Evolutionary conservation across 2,329 filamentous ascomycete genomes (phyloP).

Genomic region (Fusarium caatingaense): DNA sequence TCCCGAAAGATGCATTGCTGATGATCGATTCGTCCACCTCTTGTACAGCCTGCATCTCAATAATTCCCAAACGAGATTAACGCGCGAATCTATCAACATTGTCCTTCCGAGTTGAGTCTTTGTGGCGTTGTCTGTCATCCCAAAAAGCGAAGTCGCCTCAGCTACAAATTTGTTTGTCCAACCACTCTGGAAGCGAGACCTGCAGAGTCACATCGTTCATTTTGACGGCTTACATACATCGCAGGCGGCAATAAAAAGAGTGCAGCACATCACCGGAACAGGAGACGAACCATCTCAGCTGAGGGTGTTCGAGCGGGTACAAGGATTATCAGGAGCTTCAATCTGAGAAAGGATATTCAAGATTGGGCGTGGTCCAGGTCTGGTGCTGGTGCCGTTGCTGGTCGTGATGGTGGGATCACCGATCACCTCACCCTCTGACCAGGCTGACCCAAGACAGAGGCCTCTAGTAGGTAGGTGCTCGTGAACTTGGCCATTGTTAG

Average conservation of each 20-base stretch:
- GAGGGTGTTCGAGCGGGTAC: conserved; percentile 33
- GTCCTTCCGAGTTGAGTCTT: conserved; percentile 18
- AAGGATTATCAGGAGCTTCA: conserved; percentile 23
- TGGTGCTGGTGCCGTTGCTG: conserved; percentile 26
- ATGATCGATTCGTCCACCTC: conserved; percentile 30
- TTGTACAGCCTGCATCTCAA: conserved; percentile 12
- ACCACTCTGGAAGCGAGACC: conserved; percentile 10
- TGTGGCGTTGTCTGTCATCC: conserved; percentile 19
- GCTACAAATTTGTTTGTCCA: conserved; percentile 26
- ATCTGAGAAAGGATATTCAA: conserved; percentile 26
- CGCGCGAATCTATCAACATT: conserved; percentile 12
- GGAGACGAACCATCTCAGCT: conserved; percentile 33
- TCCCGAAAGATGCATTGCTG: conserved; percentile 19
- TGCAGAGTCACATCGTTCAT: conserved; percentile 25
- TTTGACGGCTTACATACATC: conserved; percentile 1
- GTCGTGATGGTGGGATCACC: conserved; percentile 42
- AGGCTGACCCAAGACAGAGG: conserved; percentile 12
- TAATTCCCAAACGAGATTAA: conserved; percentile 40
- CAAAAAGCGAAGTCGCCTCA: conserved; percentile 23
- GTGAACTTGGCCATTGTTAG: conserved; percentile 5
- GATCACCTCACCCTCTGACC: conserved; percentile 44
- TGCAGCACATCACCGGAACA: conserved; percentile 32
- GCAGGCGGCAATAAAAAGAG: background rate
- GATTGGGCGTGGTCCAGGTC: conserved; percentile 34
- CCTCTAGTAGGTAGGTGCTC: conserved; percentile 16